Conservation (phyloP, 2,329 filamentous ascomycete genomes). For the Macrophomina phaseolina region DNA sequence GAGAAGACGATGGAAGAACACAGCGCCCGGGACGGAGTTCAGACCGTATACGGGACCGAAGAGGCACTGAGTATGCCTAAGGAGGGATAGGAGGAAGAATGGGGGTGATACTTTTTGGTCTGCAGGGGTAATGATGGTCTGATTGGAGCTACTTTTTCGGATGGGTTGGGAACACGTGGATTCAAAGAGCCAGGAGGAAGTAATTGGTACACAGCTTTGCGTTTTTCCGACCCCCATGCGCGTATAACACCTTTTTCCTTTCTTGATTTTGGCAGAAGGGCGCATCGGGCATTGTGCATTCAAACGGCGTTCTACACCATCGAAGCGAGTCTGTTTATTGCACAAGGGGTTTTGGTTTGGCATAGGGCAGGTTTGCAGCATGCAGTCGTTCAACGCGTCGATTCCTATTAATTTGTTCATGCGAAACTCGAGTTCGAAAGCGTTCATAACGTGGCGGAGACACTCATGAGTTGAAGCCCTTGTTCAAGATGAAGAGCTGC, state of each 20-base stretch:
- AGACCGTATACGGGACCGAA: slow-evolving; percentile 25
- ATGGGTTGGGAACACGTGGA: not conserved
- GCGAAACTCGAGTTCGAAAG: too few species aligned
- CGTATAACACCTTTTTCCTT: not conserved
- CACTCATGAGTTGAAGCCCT: too few species aligned
- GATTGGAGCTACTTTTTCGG: not conserved
- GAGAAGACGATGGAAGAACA: slow-evolving; percentile 20
- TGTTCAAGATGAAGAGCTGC: too few species aligned
- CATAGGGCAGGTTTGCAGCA: slow-evolving; percentile 8
- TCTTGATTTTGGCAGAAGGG: slow-evolving; percentile 1
- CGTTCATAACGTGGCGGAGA: too few species aligned
- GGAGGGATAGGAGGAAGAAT: not conserved
- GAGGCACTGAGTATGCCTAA: not conserved
- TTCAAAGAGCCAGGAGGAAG: not conserved
- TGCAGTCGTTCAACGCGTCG: slow-evolving; percentile 1
- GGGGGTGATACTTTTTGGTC: not conserved
- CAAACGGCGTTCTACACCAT: slow-evolving; percentile 11
- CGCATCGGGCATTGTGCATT: slow-evolving; percentile 6
- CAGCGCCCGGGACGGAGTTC: slow-evolving; percentile 22
- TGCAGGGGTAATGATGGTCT: not conserved
- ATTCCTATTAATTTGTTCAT: not conserved
- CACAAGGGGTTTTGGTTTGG: not conserved
- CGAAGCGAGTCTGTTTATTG: slow-evolving; percentile 8
- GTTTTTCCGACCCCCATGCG: not conserved
- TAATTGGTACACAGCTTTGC: not conserved